Percentiles rank a stretch among this genome's conserved stretches.
Conservation (phyloP, 2,329 filamentous ascomycete genomes). For the Calonectria pseudoturangicola region DNA sequence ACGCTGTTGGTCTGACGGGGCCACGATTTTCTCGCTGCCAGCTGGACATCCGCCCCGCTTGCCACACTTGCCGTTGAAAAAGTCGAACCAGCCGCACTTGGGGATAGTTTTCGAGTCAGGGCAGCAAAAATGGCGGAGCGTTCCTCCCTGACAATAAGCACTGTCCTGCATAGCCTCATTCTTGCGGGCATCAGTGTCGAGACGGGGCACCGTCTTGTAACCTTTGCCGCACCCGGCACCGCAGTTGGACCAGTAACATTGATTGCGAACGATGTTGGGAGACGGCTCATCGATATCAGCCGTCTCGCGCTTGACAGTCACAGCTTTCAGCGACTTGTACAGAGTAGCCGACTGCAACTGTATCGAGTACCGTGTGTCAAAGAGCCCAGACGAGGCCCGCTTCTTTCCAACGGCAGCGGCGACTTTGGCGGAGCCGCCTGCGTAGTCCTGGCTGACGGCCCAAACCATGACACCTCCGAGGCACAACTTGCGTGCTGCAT, state of each 20-base stretch:
- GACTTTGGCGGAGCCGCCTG: too few relatives aligned
- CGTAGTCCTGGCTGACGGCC: conserved; percentile 38
- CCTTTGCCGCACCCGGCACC: conserved; percentile 36
- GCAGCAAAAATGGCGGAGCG: conserved; percentile 37
- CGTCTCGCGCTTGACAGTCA: conserved; percentile 17
- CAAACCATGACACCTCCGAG: conserved; percentile 55
- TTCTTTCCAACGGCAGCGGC: too few relatives aligned
- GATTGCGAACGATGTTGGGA: not conserved
- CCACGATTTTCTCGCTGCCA: not conserved
- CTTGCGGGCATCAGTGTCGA: conserved; percentile 23
- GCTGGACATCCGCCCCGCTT: not conserved
- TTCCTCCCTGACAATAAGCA: conserved; percentile 33
- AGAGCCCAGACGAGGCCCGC: too few relatives aligned
- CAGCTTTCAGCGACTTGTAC: not conserved
- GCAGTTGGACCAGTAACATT: conserved; percentile 42
- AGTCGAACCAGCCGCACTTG: conserved; percentile 34
- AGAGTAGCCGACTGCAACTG: too few relatives aligned
- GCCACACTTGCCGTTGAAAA: conserved; percentile 29
- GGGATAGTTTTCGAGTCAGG: conserved; percentile 29
- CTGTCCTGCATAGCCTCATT: conserved; percentile 39
- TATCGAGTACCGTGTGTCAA: too few relatives aligned
- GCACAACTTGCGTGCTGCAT: conserved; percentile 52
- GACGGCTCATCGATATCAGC: conserved; percentile 26
- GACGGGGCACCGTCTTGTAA: conserved; percentile 31
- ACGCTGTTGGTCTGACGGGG: too few relatives aligned